Conservation (phyloP, 2,329 filamentous ascomycete genomes). For the Fusarium euwallaceae region DNA sequence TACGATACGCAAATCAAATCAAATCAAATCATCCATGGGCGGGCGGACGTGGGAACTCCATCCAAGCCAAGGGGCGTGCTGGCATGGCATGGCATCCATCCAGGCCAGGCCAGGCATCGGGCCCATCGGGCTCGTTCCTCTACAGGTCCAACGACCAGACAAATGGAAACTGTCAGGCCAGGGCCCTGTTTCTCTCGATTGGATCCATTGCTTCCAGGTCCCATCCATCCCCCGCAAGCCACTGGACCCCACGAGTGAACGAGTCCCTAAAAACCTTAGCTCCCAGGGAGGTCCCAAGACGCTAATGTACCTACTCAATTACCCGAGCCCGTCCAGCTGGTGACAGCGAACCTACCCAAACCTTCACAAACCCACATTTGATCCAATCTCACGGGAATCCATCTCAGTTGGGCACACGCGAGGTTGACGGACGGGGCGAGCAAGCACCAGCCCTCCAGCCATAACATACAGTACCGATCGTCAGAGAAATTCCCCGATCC, state of each 20-base stretch:
- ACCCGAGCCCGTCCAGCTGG: slow-evolving; percentile 27
- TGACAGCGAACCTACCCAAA: slow-evolving; percentile 23
- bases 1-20: slow-evolving; percentile 1
- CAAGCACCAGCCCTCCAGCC: slow-evolving; percentile 1
- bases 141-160: background rate
- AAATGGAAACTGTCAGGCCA: background rate
- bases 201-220: slow-evolving; percentile 11
- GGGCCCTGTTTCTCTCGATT: background rate
- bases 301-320: slow-evolving; percentile 46
- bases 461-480: slow-evolving; percentile 19
- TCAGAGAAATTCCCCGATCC: slow-evolving; percentile 5
- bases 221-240: slow-evolving; percentile 30
- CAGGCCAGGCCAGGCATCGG: background rate
- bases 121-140: background rate
- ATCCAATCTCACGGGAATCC: slow-evolving; percentile 7
- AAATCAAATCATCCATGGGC: background rate
- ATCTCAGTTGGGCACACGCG: slow-evolving; percentile 5
- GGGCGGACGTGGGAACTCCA: background rate
- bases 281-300: slow-evolving; percentile 28
- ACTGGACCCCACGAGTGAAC: slow-evolving; percentile 29
- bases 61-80: background rate
- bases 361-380: slow-evolving; percentile 3
- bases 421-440: background rate
- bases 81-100: background rate
- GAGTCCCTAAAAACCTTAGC: slow-evolving; percentile 11